Percentiles rank a stretch among this genome's conserved stretches.
Evolutionary conservation across 2,329 filamentous ascomycete species (phyloP).

Genomic region (Waltergamsia citrina): DNA sequence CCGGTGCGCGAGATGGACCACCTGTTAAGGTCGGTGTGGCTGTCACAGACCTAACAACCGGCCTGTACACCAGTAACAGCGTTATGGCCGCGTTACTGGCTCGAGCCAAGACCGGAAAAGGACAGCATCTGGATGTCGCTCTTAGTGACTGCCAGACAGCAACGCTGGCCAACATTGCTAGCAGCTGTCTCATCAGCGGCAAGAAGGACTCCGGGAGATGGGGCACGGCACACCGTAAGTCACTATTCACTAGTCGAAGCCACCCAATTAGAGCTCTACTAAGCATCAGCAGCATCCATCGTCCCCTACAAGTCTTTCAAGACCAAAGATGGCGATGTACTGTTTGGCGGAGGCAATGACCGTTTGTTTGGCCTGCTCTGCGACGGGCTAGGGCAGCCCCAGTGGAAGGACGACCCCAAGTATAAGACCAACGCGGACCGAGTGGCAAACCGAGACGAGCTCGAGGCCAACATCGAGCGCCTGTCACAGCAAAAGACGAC

Average conservation of each 20-base stretch:
- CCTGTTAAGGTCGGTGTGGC: conserved; percentile 97
- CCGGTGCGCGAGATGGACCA: conserved; percentile 74
- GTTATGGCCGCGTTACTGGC: conserved; percentile 90
- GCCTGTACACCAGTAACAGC: conserved; percentile 87
- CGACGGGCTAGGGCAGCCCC: conserved; percentile 44
- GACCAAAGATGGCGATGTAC: conserved; percentile 60
- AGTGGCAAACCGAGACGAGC: conserved; percentile 61
- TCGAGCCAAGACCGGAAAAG: conserved; percentile 62
- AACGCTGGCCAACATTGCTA: conserved; percentile 90
- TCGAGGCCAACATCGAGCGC: conserved; percentile 72
- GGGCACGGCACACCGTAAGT: conserved; percentile 88
- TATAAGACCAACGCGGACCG: conserved; percentile 54
- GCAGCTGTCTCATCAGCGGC: conserved; percentile 80
- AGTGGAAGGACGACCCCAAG: conserved; percentile 50
- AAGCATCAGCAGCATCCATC: conserved; percentile 61
- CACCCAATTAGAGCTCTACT: neutral
- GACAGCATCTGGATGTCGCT: conserved; percentile 87
- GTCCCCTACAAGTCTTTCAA: conserved; percentile 87
- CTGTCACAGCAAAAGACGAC: conserved; percentile 72
- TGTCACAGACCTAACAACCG: conserved; percentile 91
- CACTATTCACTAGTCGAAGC: neutral
- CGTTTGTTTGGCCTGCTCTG: conserved; percentile 58
- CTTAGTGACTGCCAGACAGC: conserved; percentile 93
- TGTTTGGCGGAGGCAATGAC: conserved; percentile 67
- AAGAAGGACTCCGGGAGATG: conserved; percentile 81